A percentile compares a stretch with the other conserved stretches of the same genome.
Evolutionary conservation across 2,329 filamentous ascomycete genomes (phyloP).

Genomic region (Cyclaneusma minus): DNA sequence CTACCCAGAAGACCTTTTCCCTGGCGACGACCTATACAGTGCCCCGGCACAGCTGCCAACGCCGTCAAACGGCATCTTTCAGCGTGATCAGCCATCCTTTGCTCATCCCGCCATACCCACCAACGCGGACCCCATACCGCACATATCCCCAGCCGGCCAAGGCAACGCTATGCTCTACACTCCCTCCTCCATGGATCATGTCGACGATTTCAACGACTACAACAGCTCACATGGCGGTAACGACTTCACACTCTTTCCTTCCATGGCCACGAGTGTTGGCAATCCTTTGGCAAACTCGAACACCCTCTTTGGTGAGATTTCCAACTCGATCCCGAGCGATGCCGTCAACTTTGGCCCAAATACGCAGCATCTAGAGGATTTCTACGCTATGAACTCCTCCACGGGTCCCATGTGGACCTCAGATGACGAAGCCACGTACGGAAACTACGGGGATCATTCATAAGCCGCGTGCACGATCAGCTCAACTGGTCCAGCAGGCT

Average conservation of each 20-base stretch:
- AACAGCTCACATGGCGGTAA: slow-evolving; percentile 29
- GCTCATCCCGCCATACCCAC: slow-evolving; percentile 13
- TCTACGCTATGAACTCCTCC: no score
- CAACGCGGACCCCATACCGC: slow-evolving; percentile 22
- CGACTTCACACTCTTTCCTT: slow-evolving; percentile 51
- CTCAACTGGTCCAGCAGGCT: slow-evolving; percentile 85
- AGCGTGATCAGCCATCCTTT: slow-evolving; percentile 17
- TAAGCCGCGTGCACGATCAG: no score
- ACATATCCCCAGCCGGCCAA: slow-evolving; percentile 56
- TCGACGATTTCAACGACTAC: slow-evolving; percentile 55
- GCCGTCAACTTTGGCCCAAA: no score
- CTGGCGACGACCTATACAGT: slow-evolving; percentile 10
- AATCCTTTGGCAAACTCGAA: slow-evolving; percentile 26
- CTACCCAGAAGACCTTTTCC: slow-evolving; percentile 20
- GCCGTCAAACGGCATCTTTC: slow-evolving; percentile 21
- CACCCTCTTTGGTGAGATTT: slow-evolving; percentile 32
- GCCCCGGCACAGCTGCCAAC: slow-evolving; percentile 1
- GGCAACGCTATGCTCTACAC: slow-evolving; percentile 55
- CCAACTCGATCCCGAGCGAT: no score
- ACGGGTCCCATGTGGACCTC: no score
- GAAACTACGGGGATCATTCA: slow-evolving; percentile 36
- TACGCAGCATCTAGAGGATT: no score
- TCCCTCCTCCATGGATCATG: slow-evolving; percentile 41
- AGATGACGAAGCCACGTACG: no score
- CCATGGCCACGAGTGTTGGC: slow-evolving; percentile 17